These are phyloP conservation scores for Verticillium tricorpus DNA, from an alignment of 2,329 filamentous ascomycete genomes.

Conservation along the genomic window DNA sequence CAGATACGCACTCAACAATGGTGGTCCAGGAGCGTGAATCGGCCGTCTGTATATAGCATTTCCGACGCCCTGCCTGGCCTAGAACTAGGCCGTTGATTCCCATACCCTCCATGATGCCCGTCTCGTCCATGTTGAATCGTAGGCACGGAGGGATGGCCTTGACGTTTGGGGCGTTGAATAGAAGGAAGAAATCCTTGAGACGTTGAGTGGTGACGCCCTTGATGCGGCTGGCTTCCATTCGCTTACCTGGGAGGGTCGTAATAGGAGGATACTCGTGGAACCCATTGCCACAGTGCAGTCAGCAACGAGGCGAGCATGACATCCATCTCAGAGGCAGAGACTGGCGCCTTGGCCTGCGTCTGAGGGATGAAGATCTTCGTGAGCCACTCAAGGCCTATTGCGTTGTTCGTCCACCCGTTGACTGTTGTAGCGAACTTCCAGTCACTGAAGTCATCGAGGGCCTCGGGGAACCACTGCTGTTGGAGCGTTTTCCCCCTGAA, in stretches of 20 bases:
- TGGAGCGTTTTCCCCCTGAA: constrained; percentile 15
- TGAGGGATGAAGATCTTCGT: constrained; percentile 11
- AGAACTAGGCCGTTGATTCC: neutral
- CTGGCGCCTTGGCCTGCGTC: too few relatives aligned
- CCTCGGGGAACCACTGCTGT: constrained; percentile 12
- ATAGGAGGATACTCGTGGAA: too few relatives aligned
- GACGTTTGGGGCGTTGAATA: too few relatives aligned
- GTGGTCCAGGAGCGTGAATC: constrained; percentile 9
- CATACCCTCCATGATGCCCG: too few relatives aligned
- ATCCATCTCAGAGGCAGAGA: too few relatives aligned
- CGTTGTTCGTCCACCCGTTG: constrained; percentile 17
- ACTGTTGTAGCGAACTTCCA: constrained; percentile 14
- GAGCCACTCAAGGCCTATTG: constrained; percentile 14
- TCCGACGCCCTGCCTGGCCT: neutral
- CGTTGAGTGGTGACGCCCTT: neutral
- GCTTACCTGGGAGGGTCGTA: neutral
- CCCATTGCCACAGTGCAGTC: too few relatives aligned
- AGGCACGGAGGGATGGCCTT: too few relatives aligned
- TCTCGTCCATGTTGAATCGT: too few relatives aligned
- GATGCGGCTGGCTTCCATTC: neutral
- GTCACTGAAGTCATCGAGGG: constrained; percentile 1
- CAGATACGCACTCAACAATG: constrained; percentile 15
- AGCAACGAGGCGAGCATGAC: too few relatives aligned
- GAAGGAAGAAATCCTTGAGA: neutral
- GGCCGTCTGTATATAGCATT: neutral